A percentile compares a stretch with the other conserved stretches of the same genome.
These are phyloP conservation scores for Yamadazyma diospyri DNA, from an alignment of 1,139 yeast genomes.

Conservation along the genomic window DNA sequence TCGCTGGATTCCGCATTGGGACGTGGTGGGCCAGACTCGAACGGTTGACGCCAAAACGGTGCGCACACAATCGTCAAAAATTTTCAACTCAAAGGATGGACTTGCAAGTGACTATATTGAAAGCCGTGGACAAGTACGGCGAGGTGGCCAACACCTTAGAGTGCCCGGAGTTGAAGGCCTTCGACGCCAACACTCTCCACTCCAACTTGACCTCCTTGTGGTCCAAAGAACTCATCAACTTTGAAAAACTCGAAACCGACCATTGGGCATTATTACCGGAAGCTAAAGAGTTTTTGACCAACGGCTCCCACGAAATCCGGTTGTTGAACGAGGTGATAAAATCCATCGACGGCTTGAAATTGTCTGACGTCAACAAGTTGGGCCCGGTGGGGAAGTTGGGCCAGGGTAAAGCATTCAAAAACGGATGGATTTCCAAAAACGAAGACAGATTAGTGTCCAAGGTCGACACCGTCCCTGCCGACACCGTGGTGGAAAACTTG, in stretches of 20 bases:
- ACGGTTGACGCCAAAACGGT: constrained; percentile 1
- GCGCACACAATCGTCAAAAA: constrained; percentile 1
- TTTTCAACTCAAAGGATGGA: constrained; percentile 40
- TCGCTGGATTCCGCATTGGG: too few relatives aligned
- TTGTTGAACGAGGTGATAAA: constrained; percentile 73
- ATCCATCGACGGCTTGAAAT: constrained; percentile 74
- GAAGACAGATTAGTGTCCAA: constrained; percentile 74
- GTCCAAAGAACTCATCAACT: constrained; percentile 79
- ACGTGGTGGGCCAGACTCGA: too few relatives aligned
- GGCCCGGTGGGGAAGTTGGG: constrained; percentile 88
- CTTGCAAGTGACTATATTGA: constrained; percentile 54
- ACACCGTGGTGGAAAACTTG: constrained; percentile 65
- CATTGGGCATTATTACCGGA: constrained; percentile 75
- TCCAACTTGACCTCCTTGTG: constrained; percentile 84
- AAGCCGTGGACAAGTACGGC: constrained; percentile 53
- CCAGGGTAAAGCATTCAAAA: constrained; percentile 97
- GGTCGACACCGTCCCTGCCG: constrained; percentile 52
- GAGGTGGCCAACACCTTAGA: constrained; percentile 60
- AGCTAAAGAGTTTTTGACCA: constrained; percentile 70
- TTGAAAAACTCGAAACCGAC: constrained; percentile 72
- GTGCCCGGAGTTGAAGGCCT: constrained; percentile 42
- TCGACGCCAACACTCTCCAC: constrained; percentile 41
- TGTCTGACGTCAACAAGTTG: constrained; percentile 76
- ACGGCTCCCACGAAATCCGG: constrained; percentile 90
- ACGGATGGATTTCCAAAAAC: constrained; percentile 90